A percentile compares a stretch with the other conserved stretches of the same genome.
phyloP scores from a whole-genome alignment of 352 stramenopile genomes.

The Pythium dissimile region DNA sequence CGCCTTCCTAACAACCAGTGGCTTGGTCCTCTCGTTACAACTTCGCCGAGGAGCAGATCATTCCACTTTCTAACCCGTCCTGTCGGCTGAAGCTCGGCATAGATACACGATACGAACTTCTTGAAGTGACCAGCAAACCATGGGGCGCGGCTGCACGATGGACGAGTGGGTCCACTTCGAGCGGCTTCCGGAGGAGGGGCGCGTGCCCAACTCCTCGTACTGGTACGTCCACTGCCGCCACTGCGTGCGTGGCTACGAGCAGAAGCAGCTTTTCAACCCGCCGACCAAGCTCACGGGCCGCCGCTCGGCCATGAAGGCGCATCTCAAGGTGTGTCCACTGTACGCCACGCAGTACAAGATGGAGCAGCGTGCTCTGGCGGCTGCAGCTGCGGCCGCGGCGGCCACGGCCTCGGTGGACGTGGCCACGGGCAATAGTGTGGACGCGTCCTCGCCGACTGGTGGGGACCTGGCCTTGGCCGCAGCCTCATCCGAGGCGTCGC shows the following conservation, averaged over 20 bases:
- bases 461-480: not conserved
- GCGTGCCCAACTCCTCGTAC: slow-evolving; percentile 76
- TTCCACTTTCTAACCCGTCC: not conserved
- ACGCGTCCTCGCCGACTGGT: not conserved
- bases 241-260: slow-evolving; percentile 52
- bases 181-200: slow-evolving; percentile 54
- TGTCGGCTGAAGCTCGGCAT: not conserved
- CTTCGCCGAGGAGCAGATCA: no score
- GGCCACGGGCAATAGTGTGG: not conserved
- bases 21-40: no score
- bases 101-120: slow-evolving; percentile 19
- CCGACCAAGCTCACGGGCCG: slow-evolving; percentile 61
- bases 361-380: slow-evolving; percentile 35
- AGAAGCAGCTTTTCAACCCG: slow-evolving; percentile 62
- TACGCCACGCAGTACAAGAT: slow-evolving; percentile 66
- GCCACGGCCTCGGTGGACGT: slow-evolving; percentile 6
- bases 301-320: slow-evolving; percentile 68
- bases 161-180: slow-evolving; percentile 84
- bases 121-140: slow-evolving; percentile 25
- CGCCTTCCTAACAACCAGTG: slow-evolving; percentile 13
- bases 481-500: not conserved
- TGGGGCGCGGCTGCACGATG: slow-evolving; percentile 74
- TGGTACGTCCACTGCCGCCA: slow-evolving; percentile 81
- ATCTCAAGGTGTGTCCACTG: slow-evolving; percentile 70
- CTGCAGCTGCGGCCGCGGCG: slow-evolving; percentile 21